phyloP scores from a whole-genome alignment of 495 filamentous ascomycete genomes.

The Podospora anserina region DNA sequence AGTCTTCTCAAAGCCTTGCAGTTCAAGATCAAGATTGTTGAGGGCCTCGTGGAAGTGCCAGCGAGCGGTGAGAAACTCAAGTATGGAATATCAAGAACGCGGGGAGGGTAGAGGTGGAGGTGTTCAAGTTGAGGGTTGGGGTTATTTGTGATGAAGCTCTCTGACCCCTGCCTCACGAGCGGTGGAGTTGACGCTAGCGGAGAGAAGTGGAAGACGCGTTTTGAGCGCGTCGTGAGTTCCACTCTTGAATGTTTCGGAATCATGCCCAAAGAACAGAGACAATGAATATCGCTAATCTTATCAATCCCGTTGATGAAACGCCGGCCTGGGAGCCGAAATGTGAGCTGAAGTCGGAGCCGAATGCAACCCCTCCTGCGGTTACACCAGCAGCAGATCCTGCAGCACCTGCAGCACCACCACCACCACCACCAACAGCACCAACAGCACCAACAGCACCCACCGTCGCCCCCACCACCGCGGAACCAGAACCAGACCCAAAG shows the following conservation, averaged over 20 bases:
- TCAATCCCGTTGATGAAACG: neutral
- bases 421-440: neutral
- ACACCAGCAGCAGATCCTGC: neutral
- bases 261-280: neutral
- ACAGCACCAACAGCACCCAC: neutral
- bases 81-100: constrained; percentile 7
- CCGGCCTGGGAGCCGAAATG: neutral
- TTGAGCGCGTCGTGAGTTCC: neutral
- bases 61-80: constrained; percentile 9
- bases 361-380: neutral
- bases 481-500: neutral
- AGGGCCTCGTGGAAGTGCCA: constrained; percentile 25
- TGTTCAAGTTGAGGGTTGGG: neutral
- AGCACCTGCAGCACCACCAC: neutral
- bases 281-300: neutral
- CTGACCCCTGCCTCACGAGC: neutral
- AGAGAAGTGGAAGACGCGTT: neutral
- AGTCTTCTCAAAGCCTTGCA: constrained; percentile 43
- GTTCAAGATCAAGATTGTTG: constrained; percentile 36
- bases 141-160: neutral
- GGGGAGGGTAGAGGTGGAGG: neutral
- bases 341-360: neutral
- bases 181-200: neutral
- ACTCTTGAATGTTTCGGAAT: neutral
- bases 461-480: too few relatives aligned